Percentiles rank a stretch among this genome's conserved stretches.
phyloP scores from a whole-genome alignment of 352 stramenopile species.

The Elongisporangium senticosum region DNA sequence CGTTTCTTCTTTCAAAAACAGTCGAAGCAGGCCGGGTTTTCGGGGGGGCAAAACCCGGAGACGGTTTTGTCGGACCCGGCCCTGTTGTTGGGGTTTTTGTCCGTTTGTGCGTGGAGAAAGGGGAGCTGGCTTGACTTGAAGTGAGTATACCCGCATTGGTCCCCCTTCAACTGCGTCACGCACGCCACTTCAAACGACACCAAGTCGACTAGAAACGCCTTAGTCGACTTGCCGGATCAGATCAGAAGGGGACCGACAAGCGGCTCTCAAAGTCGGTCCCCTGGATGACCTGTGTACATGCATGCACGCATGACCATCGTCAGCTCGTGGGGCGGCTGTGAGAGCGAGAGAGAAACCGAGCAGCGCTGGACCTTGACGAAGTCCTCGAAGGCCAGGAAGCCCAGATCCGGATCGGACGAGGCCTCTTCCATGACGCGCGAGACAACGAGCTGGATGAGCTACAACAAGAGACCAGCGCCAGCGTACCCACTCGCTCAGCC shows the following conservation, averaged over 20 bases:
- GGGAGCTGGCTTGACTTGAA: not conserved
- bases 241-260: slow-evolving; percentile 49
- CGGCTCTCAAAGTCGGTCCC: slow-evolving; percentile 58
- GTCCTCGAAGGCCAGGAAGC: slow-evolving; percentile 51
- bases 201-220: not conserved
- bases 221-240: not conserved
- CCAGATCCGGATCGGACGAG: slow-evolving; percentile 32
- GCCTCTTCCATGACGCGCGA: slow-evolving; percentile 46
- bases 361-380: slow-evolving; percentile 45
- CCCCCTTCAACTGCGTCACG: not conserved
- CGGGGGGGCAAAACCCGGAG: not conserved
- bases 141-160: not conserved
- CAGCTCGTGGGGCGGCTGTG: slow-evolving; percentile 3
- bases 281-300: slow-evolving; percentile 32
- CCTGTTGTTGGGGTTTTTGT: not conserved
- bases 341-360: not conserved
- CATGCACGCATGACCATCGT: slow-evolving; percentile 5
- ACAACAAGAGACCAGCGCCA: slow-evolving; percentile 2
- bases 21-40: not conserved
- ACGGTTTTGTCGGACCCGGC: not conserved
- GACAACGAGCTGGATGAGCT: slow-evolving; percentile 39
- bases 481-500: not conserved
- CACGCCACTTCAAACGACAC: not conserved
- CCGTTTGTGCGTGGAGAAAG: not conserved
- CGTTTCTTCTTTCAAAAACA: not conserved